Evolutionary conservation across 306 rosid species (phyloP).

Genomic region (Vigna hirtella): DNA sequence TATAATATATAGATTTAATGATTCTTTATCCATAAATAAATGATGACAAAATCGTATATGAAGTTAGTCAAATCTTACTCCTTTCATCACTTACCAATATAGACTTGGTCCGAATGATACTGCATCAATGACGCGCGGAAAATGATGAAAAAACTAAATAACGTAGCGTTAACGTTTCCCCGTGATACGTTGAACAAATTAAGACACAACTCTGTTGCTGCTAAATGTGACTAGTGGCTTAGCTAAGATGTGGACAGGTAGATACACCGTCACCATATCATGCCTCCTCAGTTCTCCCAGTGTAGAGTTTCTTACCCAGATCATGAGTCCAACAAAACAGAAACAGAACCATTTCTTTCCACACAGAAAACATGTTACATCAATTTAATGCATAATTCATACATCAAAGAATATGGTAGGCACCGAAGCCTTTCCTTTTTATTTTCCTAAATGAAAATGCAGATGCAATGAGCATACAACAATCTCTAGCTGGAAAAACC

Average conservation of each 20-base stretch:
- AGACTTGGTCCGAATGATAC: neutral
- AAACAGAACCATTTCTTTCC: neutral
- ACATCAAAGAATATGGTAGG: neutral
- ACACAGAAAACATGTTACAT: conserved; percentile 12
- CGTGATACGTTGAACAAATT: neutral
- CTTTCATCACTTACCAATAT: neutral
- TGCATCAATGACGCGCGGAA: conserved; percentile 30
- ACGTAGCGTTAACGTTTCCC: neutral
- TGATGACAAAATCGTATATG: neutral
- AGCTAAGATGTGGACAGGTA: neutral
- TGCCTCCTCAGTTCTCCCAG: conserved; percentile 5
- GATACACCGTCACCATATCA: neutral
- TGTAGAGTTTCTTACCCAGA: conserved; percentile 12
- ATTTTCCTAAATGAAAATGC: conserved; percentile 22
- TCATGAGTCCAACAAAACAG: neutral
- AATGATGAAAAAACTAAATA: conserved; percentile 5
- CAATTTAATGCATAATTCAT: neutral
- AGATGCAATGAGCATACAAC: neutral
- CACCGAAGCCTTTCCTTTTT: neutral
- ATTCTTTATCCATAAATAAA: neutral
- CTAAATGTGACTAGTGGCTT: conserved; percentile 22
- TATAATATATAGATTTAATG: neutral
- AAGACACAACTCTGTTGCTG: neutral
- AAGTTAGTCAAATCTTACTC: neutral
- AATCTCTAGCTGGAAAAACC: conserved; percentile 4